phyloP scores from a whole-genome alignment of 2,329 filamentous ascomycete species.

The Pestalotiopsis sp. region DNA sequence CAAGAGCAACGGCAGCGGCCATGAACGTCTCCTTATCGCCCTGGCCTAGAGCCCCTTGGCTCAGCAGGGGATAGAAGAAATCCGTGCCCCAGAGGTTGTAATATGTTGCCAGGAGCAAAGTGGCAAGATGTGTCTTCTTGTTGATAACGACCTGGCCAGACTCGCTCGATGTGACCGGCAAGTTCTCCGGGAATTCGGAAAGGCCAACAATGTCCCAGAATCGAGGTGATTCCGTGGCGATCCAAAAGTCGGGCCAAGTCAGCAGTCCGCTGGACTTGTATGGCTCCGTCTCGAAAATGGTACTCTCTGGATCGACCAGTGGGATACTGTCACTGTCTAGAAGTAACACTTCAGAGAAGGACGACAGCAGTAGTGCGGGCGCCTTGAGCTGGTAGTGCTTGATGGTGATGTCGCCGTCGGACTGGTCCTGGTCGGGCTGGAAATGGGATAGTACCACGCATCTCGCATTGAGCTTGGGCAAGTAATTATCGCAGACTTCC shows the following conservation, averaged over 20 bases:
- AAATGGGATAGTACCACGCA: conserved; percentile 45
- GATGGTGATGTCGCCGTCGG: conserved; percentile 29
- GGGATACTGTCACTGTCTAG: conserved; percentile 20
- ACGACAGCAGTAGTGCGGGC: conserved; percentile 50
- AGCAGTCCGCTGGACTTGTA: conserved; percentile 43
- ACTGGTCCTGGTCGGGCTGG: conserved; percentile 31
- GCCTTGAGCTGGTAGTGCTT: conserved; percentile 49
- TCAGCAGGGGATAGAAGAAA: conserved; percentile 46
- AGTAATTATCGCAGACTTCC: conserved; percentile 37
- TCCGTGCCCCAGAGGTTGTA: conserved; percentile 50
- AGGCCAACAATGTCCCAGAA: conserved; percentile 41
- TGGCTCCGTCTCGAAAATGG: conserved; percentile 41
- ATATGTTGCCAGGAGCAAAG: conserved; percentile 48
- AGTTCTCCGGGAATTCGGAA: conserved; percentile 30
- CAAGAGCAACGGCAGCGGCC: conserved; percentile 42
- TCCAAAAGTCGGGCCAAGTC: conserved; percentile 51
- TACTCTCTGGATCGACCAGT: conserved; percentile 31
- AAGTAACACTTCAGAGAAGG: conserved; percentile 36
- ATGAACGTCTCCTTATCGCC: conserved; percentile 55
- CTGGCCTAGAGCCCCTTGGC: conserved; percentile 48
- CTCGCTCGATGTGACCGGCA: conserved; percentile 39
- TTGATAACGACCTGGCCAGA: conserved; percentile 47
- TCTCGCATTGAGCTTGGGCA: conserved; percentile 39
- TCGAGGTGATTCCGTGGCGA: conserved; percentile 35
- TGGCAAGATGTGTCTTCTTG: conserved; percentile 41